Evolutionary conservation across 129 eudicot genomes (phyloP).

Genomic region (Apium graveolens): DNA sequence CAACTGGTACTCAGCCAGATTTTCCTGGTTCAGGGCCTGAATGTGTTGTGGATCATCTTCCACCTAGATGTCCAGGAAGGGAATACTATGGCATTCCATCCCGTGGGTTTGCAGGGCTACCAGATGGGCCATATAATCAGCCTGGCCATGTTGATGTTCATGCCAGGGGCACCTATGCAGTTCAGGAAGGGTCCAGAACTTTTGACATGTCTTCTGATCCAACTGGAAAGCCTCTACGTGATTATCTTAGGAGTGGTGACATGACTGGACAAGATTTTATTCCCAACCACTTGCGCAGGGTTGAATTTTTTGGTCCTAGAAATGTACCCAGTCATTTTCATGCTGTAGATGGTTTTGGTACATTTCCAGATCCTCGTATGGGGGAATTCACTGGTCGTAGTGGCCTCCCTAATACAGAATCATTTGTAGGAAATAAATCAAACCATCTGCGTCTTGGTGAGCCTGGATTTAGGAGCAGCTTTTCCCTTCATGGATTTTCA

Average conservation of each 20-base stretch:
- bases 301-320: constrained; percentile 45
- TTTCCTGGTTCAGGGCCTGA: constrained; percentile 48
- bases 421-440: constrained; percentile 38
- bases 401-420: constrained; percentile 35
- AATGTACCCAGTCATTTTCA: constrained; percentile 35
- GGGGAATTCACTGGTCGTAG: constrained; percentile 44
- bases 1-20: constrained; percentile 31
- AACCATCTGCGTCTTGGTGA: constrained; percentile 58
- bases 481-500: constrained; percentile 39
- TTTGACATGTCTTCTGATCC: constrained; percentile 34
- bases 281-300: constrained; percentile 30
- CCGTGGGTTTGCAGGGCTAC: constrained; percentile 39
- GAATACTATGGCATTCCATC: constrained; percentile 38
- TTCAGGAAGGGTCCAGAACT: constrained; percentile 40
- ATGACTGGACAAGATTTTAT: constrained; percentile 28
- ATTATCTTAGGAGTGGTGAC: constrained; percentile 31
- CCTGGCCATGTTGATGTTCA: constrained; percentile 30
- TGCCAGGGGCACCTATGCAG: constrained; percentile 41
- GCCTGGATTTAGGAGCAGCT: constrained; percentile 65
- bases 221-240: constrained; percentile 32
- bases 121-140: constrained; percentile 25
- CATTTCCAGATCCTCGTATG: not conserved
- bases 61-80: constrained; percentile 49
- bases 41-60: constrained; percentile 44
- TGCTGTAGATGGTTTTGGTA: constrained; percentile 43